phyloP scores from a whole-genome alignment of 2,329 filamentous ascomycete species.

The Aspergillus flavus region DNA sequence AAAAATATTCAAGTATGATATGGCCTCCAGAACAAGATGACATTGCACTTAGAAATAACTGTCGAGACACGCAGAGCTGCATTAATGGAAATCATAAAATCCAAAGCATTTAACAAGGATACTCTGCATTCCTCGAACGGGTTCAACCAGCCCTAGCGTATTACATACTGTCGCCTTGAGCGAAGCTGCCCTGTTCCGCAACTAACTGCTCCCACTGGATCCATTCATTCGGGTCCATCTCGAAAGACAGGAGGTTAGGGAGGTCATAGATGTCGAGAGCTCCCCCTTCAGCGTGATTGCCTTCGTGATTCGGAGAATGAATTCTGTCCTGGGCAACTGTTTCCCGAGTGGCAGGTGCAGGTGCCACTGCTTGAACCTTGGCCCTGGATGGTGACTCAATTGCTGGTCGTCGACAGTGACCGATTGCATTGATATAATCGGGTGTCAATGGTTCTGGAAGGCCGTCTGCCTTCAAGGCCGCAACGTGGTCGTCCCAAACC shows the following conservation, averaged over 20 bases:
- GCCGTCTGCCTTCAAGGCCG: conserved; percentile 20
- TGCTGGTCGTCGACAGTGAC: neutral
- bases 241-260: conserved; percentile 22
- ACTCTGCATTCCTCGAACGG: neutral
- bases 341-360: neutral
- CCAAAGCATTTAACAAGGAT: neutral
- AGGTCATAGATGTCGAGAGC: conserved; percentile 14
- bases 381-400: neutral
- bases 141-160: neutral
- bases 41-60: neutral
- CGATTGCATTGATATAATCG: neutral
- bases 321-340: neutral
- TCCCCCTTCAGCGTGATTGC: no score
- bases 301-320: neutral
- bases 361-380: neutral
- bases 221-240: conserved; percentile 33
- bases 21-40: neutral
- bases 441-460: conserved; percentile 10
- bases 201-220: conserved; percentile 32
- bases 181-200: neutral
- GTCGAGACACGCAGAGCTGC: neutral
- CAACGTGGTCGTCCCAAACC: conserved; percentile 30
- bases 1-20: no score
- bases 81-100: neutral
- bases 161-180: neutral